A percentile compares a stretch with the other conserved stretches of the same genome.
Conservation (phyloP, 2,329 filamentous ascomycete genomes). For the Cyphellophora attinorum region DNA sequence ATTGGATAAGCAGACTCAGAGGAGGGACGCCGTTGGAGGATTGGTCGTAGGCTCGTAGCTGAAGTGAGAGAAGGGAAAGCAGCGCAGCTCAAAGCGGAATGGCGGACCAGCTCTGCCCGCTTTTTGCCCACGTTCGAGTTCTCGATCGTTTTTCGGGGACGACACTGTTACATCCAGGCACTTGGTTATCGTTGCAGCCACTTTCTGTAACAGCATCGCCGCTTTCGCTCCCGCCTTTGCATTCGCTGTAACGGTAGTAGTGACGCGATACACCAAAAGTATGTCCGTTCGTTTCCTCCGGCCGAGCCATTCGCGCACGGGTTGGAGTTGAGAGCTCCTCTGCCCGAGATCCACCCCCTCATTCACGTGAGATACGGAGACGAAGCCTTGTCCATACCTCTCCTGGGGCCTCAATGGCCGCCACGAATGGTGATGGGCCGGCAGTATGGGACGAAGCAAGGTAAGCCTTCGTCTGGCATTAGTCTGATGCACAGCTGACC, state of each 20-base stretch:
- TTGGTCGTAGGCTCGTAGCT: no score
- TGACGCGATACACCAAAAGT: background rate
- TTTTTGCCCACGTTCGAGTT: no score
- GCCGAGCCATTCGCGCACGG: background rate
- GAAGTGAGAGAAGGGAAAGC: background rate
- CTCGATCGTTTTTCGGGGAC: no score
- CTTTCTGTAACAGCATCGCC: background rate
- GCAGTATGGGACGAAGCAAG: constrained; percentile 23
- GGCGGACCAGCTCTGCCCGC: no score
- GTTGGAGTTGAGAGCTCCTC: constrained; percentile 1
- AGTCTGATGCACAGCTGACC: constrained; percentile 1
- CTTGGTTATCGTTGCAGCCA: background rate
- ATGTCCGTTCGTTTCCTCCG: background rate
- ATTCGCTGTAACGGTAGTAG: background rate
- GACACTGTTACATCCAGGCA: no score
- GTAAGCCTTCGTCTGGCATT: constrained; percentile 11
- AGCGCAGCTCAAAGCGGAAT: background rate
- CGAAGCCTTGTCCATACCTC: no score
- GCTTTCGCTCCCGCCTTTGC: background rate
- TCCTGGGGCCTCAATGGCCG: constrained; percentile 10
- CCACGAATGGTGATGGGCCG: constrained; percentile 16
- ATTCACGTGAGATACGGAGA: no score
- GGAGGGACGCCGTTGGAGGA: no score
- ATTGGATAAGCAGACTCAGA: background rate
- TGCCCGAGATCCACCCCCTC: no score